Evolutionary conservation across 2,329 filamentous ascomycete species (phyloP).

Genomic region (Botrytis pseudocinerea): DNA sequence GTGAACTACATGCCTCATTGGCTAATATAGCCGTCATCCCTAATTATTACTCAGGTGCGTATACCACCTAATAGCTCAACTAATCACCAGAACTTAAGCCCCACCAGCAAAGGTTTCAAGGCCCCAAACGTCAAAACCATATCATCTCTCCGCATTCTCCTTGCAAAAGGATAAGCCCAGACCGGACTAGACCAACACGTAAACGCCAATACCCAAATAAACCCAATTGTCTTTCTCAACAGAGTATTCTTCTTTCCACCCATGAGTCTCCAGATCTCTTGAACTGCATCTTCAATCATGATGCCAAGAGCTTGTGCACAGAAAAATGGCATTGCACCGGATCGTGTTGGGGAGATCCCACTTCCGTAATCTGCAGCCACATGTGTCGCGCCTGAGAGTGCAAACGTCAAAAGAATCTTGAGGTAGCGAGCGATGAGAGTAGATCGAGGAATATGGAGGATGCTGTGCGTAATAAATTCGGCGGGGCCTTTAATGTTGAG

Average conservation of each 20-base stretch:
- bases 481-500: background rate
- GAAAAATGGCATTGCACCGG: slow-evolving; percentile 36
- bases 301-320: slow-evolving; percentile 33
- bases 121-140: background rate
- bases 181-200: background rate
- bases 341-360: slow-evolving; percentile 27
- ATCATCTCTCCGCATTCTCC: background rate
- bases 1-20: background rate
- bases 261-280: slow-evolving; percentile 30
- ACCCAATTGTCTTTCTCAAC: background rate
- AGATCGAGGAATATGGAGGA: background rate
- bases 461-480: background rate
- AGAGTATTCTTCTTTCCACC: slow-evolving; percentile 5
- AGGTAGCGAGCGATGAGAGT: slow-evolving; percentile 34
- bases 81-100: background rate
- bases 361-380: slow-evolving; percentile 27
- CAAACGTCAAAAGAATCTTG: slow-evolving; percentile 39
- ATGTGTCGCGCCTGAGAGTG: slow-evolving; percentile 38
- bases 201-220: background rate
- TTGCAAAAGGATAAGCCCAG: background rate
- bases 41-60: no score
- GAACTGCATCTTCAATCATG: slow-evolving; percentile 39
- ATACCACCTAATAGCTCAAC: background rate
- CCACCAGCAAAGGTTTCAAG: background rate
- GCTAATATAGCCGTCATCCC: no score